These are phyloP conservation scores for Ophiocordyceps unilateralis DNA, from an alignment of 2,329 filamentous ascomycete genomes.

Conservation along the genomic window DNA sequence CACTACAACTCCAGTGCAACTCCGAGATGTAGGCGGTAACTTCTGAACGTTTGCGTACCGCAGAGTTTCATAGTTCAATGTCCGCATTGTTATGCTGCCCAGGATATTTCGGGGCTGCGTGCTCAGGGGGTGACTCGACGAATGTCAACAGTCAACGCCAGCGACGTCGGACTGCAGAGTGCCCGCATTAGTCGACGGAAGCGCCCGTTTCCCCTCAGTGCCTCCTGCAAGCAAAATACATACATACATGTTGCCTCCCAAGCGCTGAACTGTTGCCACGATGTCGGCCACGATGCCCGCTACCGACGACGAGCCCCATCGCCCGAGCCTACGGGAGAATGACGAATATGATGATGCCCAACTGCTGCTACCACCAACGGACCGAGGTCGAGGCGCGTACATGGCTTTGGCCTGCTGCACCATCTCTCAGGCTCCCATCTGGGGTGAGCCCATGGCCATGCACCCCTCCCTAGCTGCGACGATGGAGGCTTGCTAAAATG, in stretches of 20 bases:
- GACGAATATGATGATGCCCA: background rate
- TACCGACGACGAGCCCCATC: background rate
- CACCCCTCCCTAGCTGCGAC: background rate
- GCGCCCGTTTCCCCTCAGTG: background rate
- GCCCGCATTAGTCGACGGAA: background rate
- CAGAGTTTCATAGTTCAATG: too few species aligned
- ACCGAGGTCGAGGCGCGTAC: constrained; percentile 13
- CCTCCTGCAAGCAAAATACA: background rate
- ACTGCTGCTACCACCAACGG: constrained; percentile 10
- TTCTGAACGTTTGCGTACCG: too few species aligned
- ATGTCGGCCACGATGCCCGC: background rate
- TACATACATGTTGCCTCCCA: too few species aligned
- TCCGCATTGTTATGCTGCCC: too few species aligned
- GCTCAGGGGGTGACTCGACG: too few species aligned
- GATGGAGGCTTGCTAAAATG: too few species aligned
- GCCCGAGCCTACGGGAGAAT: background rate
- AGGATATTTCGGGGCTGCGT: too few species aligned
- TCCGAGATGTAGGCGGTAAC: too few species aligned
- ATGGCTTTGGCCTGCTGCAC: constrained; percentile 13
- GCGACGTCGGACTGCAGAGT: background rate
- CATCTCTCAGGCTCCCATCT: constrained; percentile 15
- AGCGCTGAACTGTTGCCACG: too few species aligned
- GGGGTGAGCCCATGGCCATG: constrained; percentile 6
- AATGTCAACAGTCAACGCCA: background rate
- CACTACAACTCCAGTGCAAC: too few species aligned